phyloP scores from a whole-genome alignment of 371 early-diverging fungal species.

The Zancudomyces culisetae region DNA sequence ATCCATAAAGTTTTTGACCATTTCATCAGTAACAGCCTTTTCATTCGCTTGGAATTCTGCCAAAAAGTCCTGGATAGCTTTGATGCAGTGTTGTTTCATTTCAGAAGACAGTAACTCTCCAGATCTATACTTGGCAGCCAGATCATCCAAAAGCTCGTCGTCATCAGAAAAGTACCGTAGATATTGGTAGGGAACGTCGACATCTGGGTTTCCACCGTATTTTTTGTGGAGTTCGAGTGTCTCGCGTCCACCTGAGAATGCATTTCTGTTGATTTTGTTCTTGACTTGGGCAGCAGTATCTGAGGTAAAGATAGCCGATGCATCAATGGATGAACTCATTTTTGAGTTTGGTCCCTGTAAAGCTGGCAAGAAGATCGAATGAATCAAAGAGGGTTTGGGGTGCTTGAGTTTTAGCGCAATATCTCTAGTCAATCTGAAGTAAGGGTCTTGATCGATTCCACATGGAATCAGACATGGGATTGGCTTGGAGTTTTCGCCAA shows the following conservation, averaged over 20 bases:
- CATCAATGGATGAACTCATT: slow-evolving; percentile 91
- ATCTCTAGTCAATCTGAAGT: slow-evolving; percentile 98
- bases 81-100: slow-evolving; percentile 87
- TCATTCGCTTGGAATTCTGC: slow-evolving; percentile 69
- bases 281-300: slow-evolving; percentile 92
- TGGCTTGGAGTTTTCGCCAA: slow-evolving; percentile 61
- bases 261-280: slow-evolving; percentile 96
- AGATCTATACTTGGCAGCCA: slow-evolving; percentile 57
- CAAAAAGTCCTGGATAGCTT: slow-evolving; percentile 67
- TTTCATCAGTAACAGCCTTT: slow-evolving; percentile 40
- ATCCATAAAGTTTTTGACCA: slow-evolving; percentile 45
- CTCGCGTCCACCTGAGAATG: slow-evolving; percentile 93
- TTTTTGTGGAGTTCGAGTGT: slow-evolving; percentile 80
- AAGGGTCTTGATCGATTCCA: slow-evolving; percentile 99
- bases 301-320: slow-evolving; percentile 87
- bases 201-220: slow-evolving; percentile 90
- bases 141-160: slow-evolving; percentile 70
- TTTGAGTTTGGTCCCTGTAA: slow-evolving; percentile 93
- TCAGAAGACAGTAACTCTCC: slow-evolving; percentile 86
- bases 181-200: slow-evolving; percentile 96
- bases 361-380: slow-evolving; percentile 95
- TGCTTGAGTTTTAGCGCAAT: slow-evolving; percentile 86
- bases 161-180: slow-evolving; percentile 93
- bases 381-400: slow-evolving; percentile 90
- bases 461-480: slow-evolving; percentile 96